These are phyloP conservation scores for Picochlorum sp. DNA, from an alignment of 139 green algal species.

Conservation along the genomic window DNA sequence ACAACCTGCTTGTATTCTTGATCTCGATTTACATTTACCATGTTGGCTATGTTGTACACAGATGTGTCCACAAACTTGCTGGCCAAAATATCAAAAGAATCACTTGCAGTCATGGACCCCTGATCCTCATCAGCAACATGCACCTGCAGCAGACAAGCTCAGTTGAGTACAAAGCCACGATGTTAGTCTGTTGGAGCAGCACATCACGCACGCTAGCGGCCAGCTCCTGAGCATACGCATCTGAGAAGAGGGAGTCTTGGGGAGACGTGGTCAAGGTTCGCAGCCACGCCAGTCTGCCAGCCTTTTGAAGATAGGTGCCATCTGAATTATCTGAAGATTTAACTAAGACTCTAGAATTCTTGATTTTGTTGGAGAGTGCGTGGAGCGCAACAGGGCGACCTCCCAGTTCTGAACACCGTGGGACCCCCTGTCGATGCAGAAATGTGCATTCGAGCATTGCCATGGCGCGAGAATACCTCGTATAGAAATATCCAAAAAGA, in stretches of 20 bases:
- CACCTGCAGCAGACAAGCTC: no score
- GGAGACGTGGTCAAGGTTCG: background rate
- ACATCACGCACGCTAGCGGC: background rate
- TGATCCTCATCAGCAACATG: background rate
- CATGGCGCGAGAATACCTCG: no score
- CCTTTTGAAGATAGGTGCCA: background rate
- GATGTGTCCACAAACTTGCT: constrained; percentile 31
- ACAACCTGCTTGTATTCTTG: constrained; percentile 54
- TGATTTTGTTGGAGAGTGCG: no score
- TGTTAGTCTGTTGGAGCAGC: no score
- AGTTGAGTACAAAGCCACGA: no score
- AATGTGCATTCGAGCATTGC: no score
- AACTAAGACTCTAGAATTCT: no score
- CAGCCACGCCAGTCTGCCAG: constrained; percentile 1
- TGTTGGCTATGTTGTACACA: constrained; percentile 26
- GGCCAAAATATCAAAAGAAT: constrained; percentile 13
- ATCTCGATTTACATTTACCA: constrained; percentile 45
- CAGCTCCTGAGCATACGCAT: background rate
- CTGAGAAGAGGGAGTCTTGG: background rate
- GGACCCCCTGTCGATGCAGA: no score
- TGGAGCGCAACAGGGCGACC: no score
- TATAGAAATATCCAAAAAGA: no score
- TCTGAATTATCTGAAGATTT: background rate
- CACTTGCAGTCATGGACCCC: background rate
- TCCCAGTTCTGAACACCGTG: no score